Conservation (phyloP, 1,139 yeast species). For the Entelexis paramagnoliae region DNA sequence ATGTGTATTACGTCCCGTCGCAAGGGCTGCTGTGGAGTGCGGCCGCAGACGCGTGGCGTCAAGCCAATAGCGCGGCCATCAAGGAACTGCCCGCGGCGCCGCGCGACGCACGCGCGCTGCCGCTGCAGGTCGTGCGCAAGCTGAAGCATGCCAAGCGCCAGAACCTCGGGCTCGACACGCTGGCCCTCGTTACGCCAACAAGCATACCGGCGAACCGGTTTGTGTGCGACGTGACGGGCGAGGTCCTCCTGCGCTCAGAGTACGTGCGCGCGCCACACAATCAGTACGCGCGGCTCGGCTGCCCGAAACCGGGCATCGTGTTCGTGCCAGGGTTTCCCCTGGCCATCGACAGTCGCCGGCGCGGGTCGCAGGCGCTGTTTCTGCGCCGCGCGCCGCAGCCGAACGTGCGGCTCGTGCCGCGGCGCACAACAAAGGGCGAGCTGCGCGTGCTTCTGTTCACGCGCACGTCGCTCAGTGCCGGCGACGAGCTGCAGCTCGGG, state of each 20-base stretch:
- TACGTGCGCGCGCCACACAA: slow-evolving; percentile 59
- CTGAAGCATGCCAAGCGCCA: background rate
- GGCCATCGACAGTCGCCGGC: slow-evolving; percentile 65
- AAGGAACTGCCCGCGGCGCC: background rate
- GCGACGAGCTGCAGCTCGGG: slow-evolving; percentile 59
- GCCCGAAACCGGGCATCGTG: slow-evolving; percentile 70
- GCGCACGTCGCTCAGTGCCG: slow-evolving; percentile 44
- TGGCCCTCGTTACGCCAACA: slow-evolving; percentile 49
- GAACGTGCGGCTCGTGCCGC: slow-evolving; percentile 55
- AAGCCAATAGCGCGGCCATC: background rate
- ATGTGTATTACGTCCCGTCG: slow-evolving; percentile 10
- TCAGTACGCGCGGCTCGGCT: slow-evolving; percentile 73
- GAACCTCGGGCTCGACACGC: slow-evolving; percentile 39
- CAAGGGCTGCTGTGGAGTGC: background rate
- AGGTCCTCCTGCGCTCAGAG: slow-evolving; percentile 50
- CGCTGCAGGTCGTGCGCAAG: background rate
- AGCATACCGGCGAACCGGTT: slow-evolving; percentile 43
- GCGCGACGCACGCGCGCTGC: background rate
- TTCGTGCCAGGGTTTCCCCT: slow-evolving; percentile 45
- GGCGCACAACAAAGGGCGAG: slow-evolving; percentile 40
- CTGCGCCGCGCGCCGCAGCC: slow-evolving; percentile 69
- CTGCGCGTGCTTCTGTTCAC: slow-evolving; percentile 55
- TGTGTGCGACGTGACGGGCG: slow-evolving; percentile 63
- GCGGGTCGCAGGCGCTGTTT: slow-evolving; percentile 69
- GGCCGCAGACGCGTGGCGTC: background rate